Evolutionary conservation across 2,329 filamentous ascomycete species (phyloP).

Genomic region (Pseudogymnoascus destructans): DNA sequence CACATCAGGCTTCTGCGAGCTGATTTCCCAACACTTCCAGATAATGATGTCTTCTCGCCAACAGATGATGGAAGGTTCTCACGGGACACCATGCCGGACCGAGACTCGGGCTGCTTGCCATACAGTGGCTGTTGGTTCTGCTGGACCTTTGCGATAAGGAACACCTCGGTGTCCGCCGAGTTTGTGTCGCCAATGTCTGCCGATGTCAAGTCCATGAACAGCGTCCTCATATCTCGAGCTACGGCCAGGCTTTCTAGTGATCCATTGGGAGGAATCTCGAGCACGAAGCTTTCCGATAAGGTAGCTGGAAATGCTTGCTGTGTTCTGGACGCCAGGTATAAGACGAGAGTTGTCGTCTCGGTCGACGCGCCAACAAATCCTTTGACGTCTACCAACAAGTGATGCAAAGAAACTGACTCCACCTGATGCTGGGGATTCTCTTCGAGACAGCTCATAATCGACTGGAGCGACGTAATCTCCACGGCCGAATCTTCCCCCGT

Average conservation of each 20-base stretch:
- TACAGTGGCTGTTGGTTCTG: constrained; percentile 21
- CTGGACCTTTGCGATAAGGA: constrained; percentile 64
- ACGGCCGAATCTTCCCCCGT: constrained; percentile 90
- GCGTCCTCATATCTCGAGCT: constrained; percentile 60
- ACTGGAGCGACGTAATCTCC: constrained; percentile 80
- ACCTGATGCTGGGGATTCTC: constrained; percentile 56
- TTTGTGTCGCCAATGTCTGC: constrained; percentile 41
- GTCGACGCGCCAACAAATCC: constrained; percentile 64
- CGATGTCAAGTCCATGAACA: constrained; percentile 71
- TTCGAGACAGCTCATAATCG: constrained; percentile 87
- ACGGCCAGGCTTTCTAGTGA: constrained; percentile 52
- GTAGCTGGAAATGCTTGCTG: constrained; percentile 48
- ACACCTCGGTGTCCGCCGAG: constrained; percentile 59
- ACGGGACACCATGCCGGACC: constrained; percentile 18
- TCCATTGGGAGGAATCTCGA: constrained; percentile 65
- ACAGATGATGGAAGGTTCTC: constrained; percentile 14
- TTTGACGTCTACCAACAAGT: constrained; percentile 73
- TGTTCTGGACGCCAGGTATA: constrained; percentile 64
- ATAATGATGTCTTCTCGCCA: constrained; percentile 34
- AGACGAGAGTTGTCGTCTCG: constrained; percentile 61
- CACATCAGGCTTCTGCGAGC: constrained; percentile 58
- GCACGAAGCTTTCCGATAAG: constrained; percentile 70
- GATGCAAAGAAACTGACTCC: constrained; percentile 59
- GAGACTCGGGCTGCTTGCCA: constrained; percentile 20
- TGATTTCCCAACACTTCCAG: constrained; percentile 35